Evolutionary conservation across 179 eudicot species (phyloP), one percentile per base, ranked within the genome.

Genomic region (Beta macrorhiza): DNA sequence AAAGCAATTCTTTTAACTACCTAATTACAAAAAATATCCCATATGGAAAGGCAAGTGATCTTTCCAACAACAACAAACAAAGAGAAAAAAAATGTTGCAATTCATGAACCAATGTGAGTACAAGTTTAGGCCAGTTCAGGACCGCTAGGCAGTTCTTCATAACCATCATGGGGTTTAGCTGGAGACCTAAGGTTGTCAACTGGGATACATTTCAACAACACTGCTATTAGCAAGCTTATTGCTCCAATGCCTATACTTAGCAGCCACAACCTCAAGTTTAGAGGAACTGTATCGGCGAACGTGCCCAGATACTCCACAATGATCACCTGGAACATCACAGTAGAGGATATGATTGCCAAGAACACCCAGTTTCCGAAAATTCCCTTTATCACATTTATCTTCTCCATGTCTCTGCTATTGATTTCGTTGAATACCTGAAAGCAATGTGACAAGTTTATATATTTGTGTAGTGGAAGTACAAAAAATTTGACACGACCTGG

Each of bases 381-480:
- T 55, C 98, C 98, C 5, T 84, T 70, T 6, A 92, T 19, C 2
- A 92, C 83, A 77, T 94, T 91, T 44, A 92, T 88, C 90, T 92
- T 93, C 87, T 94, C 95, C 93, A 94, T 94, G 74, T 94, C 93
- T 7, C 98, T 85, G 84, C 98, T 94, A 90, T 94, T 94, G 67
- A 94, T 86, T 78, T 94, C 98, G 37, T 94, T 94, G 86, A 94
- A 94, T 17, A 94, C 91, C 98, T 93, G 87, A 45, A 84, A 20
- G 59, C 4, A 67, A 11, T 37, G 42, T 37, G 42, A 22, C 67
- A 22, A 6, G 20, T 17, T 16, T 6, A 10, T n/a, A 61, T 61
- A 25, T 61, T n/a, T 7, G 20, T 58, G 62, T n/a, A 58, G 0
- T 58, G 9, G 62, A 58, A n/a, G 12, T 7, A 5, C 61, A 13